phyloP scores from a whole-genome alignment of 1,139 yeast species.

The Scheffersomyces parashehatae region DNA sequence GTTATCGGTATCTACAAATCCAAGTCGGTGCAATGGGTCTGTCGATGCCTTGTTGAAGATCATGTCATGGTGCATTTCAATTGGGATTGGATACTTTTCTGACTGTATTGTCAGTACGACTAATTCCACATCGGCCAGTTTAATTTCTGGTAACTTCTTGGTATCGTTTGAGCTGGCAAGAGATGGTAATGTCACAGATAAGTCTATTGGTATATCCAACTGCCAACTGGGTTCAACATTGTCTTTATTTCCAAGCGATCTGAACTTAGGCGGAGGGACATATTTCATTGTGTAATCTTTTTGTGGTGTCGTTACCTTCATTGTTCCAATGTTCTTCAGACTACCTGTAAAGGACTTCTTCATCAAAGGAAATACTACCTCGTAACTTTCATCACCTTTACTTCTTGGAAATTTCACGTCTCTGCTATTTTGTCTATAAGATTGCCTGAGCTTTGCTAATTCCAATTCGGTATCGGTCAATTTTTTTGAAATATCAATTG shows the following conservation, averaged over 20 bases:
- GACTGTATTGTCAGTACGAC: constrained; percentile 20
- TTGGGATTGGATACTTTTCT: constrained; percentile 18
- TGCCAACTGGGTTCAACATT: constrained; percentile 23
- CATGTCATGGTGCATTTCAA: constrained; percentile 23
- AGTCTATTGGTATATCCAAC: constrained; percentile 30
- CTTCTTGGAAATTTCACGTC: not conserved
- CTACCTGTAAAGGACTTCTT: constrained; percentile 14
- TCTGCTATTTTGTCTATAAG: constrained; percentile 11
- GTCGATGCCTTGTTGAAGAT: constrained; percentile 14
- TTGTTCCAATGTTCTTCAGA: constrained; percentile 14
- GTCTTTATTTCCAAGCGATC: constrained; percentile 8
- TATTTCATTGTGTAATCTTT: constrained; percentile 27
- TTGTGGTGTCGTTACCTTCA: constrained; percentile 30
- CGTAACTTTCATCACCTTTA: constrained; percentile 5
- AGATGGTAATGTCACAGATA: constrained; percentile 13
- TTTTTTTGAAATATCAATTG: constrained; percentile 14
- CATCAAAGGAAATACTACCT: constrained; percentile 12
- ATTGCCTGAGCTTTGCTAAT: constrained; percentile 20
- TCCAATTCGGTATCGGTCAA: constrained; percentile 19
- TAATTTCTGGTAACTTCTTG: constrained; percentile 18
- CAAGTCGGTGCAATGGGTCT: constrained; percentile 3
- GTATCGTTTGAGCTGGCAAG: constrained; percentile 1
- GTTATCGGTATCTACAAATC: constrained; percentile 24
- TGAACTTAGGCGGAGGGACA: constrained; percentile 31
- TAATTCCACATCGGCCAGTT: constrained; percentile 15